Evolutionary conservation across 352 stramenopile genomes (phyloP).

Genomic region (Thraustochytrium striatum): DNA sequence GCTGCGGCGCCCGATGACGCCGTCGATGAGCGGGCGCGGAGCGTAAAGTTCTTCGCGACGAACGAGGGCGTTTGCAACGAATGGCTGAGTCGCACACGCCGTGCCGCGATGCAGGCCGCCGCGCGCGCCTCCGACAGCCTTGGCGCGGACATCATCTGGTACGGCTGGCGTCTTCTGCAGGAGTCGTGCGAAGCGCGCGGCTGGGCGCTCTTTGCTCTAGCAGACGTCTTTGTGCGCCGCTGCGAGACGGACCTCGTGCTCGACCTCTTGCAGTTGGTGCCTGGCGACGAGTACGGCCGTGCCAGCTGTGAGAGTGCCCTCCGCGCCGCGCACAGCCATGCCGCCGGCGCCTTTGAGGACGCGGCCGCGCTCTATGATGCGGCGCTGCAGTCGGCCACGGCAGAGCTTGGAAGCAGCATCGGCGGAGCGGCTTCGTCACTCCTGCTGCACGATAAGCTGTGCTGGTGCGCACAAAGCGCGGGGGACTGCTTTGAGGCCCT

Average conservation of each 20-base stretch:
- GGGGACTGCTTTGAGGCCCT: slow-evolving; percentile 14
- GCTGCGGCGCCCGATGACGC: neutral
- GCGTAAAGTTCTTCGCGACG: slow-evolving; percentile 28
- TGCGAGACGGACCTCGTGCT: neutral
- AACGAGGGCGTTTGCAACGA: slow-evolving; percentile 21
- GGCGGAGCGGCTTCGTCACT: neutral
- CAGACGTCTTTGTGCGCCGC: neutral
- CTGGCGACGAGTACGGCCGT: neutral
- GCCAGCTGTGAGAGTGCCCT: neutral
- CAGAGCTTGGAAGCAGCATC: neutral
- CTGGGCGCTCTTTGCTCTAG: neutral
- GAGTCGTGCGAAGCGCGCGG: neutral
- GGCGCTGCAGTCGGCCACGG: neutral
- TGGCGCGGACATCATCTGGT: slow-evolving; percentile 13
- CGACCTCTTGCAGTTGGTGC: slow-evolving; percentile 13
- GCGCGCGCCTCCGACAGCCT: neutral
- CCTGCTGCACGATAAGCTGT: neutral
- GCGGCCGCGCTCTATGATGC: neutral
- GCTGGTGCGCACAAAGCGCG: slow-evolving; percentile 1
- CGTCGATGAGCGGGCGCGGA: neutral
- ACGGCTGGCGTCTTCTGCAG: neutral
- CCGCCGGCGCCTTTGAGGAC: neutral
- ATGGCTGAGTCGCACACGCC: neutral
- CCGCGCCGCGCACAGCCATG: neutral
- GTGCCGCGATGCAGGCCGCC: neutral